These are phyloP conservation scores for Rhodofomes roseus DNA, from an alignment of 1,284 basidiomycete species.

Conservation along the genomic window DNA sequence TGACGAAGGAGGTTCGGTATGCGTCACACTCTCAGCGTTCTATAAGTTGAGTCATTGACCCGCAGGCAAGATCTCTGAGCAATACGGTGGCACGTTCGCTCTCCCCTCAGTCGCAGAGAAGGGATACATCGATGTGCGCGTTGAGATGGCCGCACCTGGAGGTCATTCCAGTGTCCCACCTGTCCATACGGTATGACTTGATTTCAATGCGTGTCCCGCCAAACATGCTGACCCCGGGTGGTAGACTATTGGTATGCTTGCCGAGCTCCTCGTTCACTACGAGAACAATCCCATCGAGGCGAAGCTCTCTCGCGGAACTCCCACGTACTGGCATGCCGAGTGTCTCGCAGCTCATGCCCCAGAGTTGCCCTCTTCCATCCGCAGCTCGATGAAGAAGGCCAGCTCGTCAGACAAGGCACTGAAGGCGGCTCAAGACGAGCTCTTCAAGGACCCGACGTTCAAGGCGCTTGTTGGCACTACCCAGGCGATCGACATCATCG, in stretches of 20 bases:
- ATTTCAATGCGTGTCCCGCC: background rate
- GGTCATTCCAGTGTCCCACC: conserved; percentile 69
- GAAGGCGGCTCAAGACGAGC: conserved; percentile 35
- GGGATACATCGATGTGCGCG: conserved; percentile 54
- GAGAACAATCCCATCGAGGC: conserved; percentile 45
- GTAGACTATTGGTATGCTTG: conserved; percentile 55
- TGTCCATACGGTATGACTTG: conserved; percentile 46
- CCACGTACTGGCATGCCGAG: conserved; percentile 39
- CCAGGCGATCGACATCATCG: conserved; percentile 57
- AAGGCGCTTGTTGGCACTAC: conserved; percentile 46
- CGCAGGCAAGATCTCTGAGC: conserved; percentile 32
- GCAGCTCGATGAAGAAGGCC: conserved; percentile 33
- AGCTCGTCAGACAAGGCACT: conserved; percentile 39
- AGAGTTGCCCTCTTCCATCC: conserved; percentile 35
- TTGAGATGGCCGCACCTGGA: conserved; percentile 54
- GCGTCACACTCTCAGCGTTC: background rate
- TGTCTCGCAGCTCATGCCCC: conserved; percentile 46
- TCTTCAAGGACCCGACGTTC: conserved; percentile 29
- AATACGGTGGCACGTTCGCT: conserved; percentile 39
- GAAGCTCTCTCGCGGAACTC: conserved; percentile 38
- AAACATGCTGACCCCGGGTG: background rate
- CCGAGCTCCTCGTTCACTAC: conserved; percentile 44
- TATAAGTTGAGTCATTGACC: conserved; percentile 1
- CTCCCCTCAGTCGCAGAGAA: conserved; percentile 60
- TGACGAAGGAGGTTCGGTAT: conserved; percentile 41